A percentile compares a stretch with the other conserved stretches of the same genome.
Conservation (phyloP, 192 early-diverging fungal genomes). For the Coemansia erecta region DNA sequence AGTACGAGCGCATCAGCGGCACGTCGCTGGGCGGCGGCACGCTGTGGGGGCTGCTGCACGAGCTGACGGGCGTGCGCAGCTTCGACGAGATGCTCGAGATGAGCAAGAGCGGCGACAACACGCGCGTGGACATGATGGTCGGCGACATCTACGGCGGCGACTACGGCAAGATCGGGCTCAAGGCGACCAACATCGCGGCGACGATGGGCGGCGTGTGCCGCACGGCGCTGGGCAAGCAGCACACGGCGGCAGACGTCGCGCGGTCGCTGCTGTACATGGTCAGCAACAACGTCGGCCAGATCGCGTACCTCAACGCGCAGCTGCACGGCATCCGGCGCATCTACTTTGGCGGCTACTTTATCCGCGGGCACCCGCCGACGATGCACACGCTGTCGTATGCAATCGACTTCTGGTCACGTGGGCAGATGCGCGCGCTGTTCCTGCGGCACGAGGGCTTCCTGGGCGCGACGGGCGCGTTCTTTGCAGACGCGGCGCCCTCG, state of each 20-base stretch:
- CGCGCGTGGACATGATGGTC: slow-evolving; percentile 83
- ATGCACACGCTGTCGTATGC: slow-evolving; percentile 98
- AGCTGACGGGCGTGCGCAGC: slow-evolving; percentile 83
- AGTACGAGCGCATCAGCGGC: slow-evolving; percentile 87
- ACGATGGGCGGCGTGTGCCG: slow-evolving; percentile 97
- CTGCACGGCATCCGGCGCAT: slow-evolving; percentile 84
- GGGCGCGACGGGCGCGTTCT: slow-evolving; percentile 85
- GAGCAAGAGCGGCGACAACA: slow-evolving; percentile 88
- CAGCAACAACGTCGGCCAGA: slow-evolving; percentile 98
- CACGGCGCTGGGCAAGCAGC: slow-evolving; percentile 65
- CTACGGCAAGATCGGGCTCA: slow-evolving; percentile 91
- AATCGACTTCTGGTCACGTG: slow-evolving; percentile 97
- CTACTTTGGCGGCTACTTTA: slow-evolving; percentile 98
- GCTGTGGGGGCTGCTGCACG: slow-evolving; percentile 86
- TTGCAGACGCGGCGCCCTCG: slow-evolving; percentile 14
- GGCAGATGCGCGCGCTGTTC: slow-evolving; percentile 90
- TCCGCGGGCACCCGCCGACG: slow-evolving; percentile 92
- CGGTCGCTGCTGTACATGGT: slow-evolving; percentile 92
- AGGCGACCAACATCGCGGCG: slow-evolving; percentile 89
- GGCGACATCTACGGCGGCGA: slow-evolving; percentile 94
- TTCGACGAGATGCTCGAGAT: slow-evolving; percentile 89
- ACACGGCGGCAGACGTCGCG: slow-evolving; percentile 80
- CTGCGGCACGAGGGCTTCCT: slow-evolving; percentile 96
- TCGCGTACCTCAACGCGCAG: slow-evolving; percentile 95
- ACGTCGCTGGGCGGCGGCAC: slow-evolving; percentile 93